Evolutionary conservation across 2,329 filamentous ascomycete genomes (phyloP).

Genomic region (Cladosporium velox): DNA sequence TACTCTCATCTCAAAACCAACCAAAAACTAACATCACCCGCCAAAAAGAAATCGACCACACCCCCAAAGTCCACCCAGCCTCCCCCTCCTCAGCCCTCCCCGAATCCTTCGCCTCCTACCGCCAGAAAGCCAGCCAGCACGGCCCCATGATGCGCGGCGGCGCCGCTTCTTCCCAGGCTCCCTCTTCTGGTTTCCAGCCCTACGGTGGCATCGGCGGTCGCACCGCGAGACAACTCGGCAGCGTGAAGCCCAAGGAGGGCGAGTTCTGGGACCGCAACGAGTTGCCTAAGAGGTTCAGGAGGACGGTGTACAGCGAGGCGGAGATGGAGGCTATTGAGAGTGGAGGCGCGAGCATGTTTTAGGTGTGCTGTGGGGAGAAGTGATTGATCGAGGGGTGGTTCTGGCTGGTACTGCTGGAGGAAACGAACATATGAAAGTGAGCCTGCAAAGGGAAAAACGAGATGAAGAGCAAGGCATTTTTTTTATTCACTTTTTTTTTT

Average conservation of each 20-base stretch:
- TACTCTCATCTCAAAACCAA: background rate
- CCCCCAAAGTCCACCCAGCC: conserved; percentile 71
- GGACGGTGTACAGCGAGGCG: conserved; percentile 69
- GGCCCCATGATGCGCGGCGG: conserved; percentile 58
- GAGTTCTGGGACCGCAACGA: conserved; percentile 87
- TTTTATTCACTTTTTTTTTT: background rate
- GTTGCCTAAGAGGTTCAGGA: conserved; percentile 80
- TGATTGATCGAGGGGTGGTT: background rate
- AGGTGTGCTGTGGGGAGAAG: background rate
- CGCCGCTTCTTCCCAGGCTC: conserved; percentile 14
- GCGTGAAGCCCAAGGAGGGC: conserved; percentile 69
- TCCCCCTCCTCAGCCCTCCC: conserved; percentile 68
- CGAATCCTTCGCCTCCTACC: conserved; percentile 72
- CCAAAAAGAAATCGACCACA: conserved; percentile 65
- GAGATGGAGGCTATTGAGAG: conserved; percentile 98
- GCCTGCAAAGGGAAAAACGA: background rate
- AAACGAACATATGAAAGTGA: background rate
- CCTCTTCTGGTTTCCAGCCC: conserved; percentile 20
- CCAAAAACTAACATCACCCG: too few species aligned
- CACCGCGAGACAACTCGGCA: conserved; percentile 70
- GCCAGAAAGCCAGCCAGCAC: conserved; percentile 75
- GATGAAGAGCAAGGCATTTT: background rate
- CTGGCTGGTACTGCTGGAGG: background rate
- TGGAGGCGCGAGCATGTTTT: conserved; percentile 69
- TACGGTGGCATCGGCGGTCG: conserved; percentile 57